Base-by-base conservation (phyloP, 2,329 filamentous ascomycete species). In the Fusarium sacchari region DNA sequence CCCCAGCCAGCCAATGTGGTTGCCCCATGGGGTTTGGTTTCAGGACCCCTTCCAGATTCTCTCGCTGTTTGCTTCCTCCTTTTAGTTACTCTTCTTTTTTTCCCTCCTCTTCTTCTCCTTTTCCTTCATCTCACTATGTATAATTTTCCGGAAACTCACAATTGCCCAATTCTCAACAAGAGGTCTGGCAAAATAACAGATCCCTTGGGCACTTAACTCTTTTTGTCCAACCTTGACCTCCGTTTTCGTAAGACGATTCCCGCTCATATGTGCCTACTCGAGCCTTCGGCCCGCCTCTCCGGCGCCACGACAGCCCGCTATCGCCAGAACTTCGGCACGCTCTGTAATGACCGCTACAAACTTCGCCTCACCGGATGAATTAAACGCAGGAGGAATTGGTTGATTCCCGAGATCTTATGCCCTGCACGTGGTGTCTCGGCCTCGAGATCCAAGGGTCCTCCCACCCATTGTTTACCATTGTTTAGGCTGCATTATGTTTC, bases 241-340 rank as follows among this genome's bases (percentile, higher is more conserved):
- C 67, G 49, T 60, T 62, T 61, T 67, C 61, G 76, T 78, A 70
- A 78, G 74, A 75, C 72, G 71, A 77, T 76, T 71, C 64, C 68
- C 69, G 67, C 60, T 68, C 66, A 68, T 69, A 62, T 73, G 66
- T 72, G 64, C 72, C 70, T 60, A 67, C 64, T 50, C 72, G 71
- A 76, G 71, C 75, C 77, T 77, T 78, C 81, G 81, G 81, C 78
- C 81, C 81, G 81, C 76, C 78, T 80, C 71, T 79, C 81, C 81
- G 80, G 73, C 69, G 78, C 69, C 68, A 72, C 76, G 67, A 65
- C 73, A 78, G 73, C 72, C 75, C 76, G 76, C 59, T 66, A 61
- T 63, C 75, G 76, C 76, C 72, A 78, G 66, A 78, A 78, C 76
- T 73, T 78, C 76, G 76, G 76, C 34, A 64, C 36, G 42, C 43